Percentiles rank a stretch among this genome's conserved stretches.
phyloP scores from a whole-genome alignment of 805 yeast genomes.

The Vanderwaltozyma verrucispora region DNA sequence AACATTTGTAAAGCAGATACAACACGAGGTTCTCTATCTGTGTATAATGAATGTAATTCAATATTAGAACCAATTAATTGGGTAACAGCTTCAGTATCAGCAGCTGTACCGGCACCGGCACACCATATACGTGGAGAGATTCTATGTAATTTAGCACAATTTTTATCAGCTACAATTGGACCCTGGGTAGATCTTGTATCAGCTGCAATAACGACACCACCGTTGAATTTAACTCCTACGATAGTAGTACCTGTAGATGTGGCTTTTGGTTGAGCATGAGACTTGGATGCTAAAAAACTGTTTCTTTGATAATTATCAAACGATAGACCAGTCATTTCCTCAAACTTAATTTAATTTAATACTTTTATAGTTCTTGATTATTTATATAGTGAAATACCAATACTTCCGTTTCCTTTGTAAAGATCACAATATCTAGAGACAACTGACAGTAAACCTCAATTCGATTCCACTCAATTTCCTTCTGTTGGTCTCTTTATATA shows the following conservation, averaged over 20 bases:
- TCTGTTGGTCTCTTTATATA: neutral
- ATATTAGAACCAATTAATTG: constrained; percentile 84
- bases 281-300: constrained; percentile 56
- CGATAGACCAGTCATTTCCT: constrained; percentile 73
- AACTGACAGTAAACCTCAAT: no score
- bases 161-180: constrained; percentile 93
- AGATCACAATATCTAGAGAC: no score
- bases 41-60: constrained; percentile 78
- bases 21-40: constrained; percentile 84
- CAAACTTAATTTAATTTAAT: neutral
- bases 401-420: no score
- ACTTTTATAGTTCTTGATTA: no score
- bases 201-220: constrained; percentile 96
- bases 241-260: constrained; percentile 99
- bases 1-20: constrained; percentile 86
- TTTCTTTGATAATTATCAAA: constrained; percentile 94
- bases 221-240: constrained; percentile 87
- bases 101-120: constrained; percentile 99
- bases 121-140: constrained; percentile 93
- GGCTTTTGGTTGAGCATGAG: constrained; percentile 66
- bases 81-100: constrained; percentile 97
- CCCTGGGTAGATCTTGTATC: constrained; percentile 98
- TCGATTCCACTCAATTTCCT: neutral
- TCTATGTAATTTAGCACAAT: constrained; percentile 90
- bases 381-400: no score